phyloP scores from a whole-genome alignment of 176 grass and related monocot genomes.

The Metroxylon sagu region DNA sequence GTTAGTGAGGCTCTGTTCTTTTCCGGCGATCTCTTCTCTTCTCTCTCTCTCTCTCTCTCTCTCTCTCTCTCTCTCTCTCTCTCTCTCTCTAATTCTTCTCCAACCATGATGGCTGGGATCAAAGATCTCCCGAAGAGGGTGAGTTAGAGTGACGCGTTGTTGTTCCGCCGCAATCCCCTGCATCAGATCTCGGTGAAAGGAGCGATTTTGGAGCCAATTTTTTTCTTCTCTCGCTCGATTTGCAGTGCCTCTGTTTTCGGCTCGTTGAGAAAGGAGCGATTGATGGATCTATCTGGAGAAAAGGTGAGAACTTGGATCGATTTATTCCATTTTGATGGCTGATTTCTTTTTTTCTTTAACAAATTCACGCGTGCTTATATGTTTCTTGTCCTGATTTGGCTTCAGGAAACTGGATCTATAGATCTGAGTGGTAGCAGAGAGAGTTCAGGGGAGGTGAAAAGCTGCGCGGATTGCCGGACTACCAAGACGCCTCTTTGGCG shows the following conservation, averaged over 20 bases:
- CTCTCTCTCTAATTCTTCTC: too few species aligned
- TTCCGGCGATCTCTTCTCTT: too few species aligned
- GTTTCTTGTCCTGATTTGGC: background rate
- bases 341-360: too few species aligned
- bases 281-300: constrained; percentile 45
- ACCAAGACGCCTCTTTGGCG: constrained; percentile 78
- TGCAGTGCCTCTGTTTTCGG: background rate
- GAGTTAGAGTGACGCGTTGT: too few species aligned
- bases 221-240: background rate
- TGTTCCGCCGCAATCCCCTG: too few species aligned
- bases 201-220: background rate
- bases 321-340: background rate
- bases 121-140: too few species aligned
- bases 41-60: too few species aligned
- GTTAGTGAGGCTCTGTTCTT: too few species aligned
- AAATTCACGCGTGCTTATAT: background rate
- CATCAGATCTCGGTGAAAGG: too few species aligned
- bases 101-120: too few species aligned
- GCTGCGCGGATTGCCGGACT: constrained; percentile 70
- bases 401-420: constrained; percentile 27
- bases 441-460: constrained; percentile 19
- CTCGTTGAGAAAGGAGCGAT: background rate
- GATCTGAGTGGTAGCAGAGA: constrained; percentile 2
- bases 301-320: constrained; percentile 24
- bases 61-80: too few species aligned